These are phyloP conservation scores for Chytriomyces confervae DNA, from an alignment of 192 early-diverging fungal species.

Conservation along the genomic window DNA sequence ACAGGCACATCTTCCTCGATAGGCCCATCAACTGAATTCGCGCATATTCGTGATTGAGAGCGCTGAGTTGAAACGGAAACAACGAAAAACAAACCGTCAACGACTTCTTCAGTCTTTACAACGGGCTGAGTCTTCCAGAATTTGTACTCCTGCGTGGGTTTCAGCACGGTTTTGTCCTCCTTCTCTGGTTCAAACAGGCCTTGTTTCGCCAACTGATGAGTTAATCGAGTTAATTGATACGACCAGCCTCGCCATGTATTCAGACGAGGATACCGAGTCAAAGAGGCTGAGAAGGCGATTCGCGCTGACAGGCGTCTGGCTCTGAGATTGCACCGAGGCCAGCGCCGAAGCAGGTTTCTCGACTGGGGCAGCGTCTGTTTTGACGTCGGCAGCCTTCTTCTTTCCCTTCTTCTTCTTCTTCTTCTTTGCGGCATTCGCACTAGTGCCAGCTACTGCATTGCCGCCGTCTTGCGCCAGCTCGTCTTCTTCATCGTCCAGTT, in stretches of 20 bases:
- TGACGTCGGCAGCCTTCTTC: conserved; percentile 9
- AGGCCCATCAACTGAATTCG: conserved; percentile 68
- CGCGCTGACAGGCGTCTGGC: not conserved
- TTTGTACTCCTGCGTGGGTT: conserved; percentile 68
- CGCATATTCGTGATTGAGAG: conserved; percentile 61
- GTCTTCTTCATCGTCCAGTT: conserved; percentile 8
- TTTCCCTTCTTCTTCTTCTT: conserved; percentile 26
- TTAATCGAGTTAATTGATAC: not conserved
- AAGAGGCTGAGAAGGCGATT: not conserved
- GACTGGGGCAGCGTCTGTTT: not conserved
- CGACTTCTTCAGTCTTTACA: conserved; percentile 59
- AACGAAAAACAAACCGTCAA: conserved; percentile 14
- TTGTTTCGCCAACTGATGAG: conserved; percentile 2
- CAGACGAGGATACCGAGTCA: not conserved
- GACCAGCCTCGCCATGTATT: no score
- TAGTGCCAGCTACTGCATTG: not conserved
- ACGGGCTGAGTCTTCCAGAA: conserved; percentile 99
- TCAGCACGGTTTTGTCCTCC: conserved; percentile 31
- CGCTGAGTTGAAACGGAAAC: not conserved
- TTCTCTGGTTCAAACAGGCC: conserved; percentile 21
- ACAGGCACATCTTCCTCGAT: conserved; percentile 77
- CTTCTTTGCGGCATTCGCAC: not conserved
- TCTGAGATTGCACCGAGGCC: not conserved
- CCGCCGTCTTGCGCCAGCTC: not conserved
- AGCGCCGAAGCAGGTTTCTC: no score